Evolutionary conservation across 192 early-diverging fungal genomes (phyloP).

Genomic region (Martensiomyces pterosporus): DNA sequence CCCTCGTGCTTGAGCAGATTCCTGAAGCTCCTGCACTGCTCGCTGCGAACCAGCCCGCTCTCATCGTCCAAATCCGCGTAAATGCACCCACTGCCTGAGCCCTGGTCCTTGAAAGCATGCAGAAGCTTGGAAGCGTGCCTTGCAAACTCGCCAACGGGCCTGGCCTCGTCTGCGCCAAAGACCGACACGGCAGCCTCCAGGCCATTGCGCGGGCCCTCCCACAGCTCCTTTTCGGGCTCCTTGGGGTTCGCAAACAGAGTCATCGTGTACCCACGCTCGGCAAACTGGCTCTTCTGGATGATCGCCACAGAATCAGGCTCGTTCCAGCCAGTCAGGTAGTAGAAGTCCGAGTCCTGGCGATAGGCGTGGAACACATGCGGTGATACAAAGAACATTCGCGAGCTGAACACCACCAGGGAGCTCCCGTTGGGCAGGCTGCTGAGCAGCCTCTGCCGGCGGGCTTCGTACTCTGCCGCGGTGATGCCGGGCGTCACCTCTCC

Average conservation of each 20-base stretch:
- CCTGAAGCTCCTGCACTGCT: conserved; percentile 15
- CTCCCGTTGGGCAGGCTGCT: conserved; percentile 59
- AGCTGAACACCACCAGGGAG: conserved; percentile 66
- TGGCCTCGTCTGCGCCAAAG: conserved; percentile 79
- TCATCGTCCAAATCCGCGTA: conserved; percentile 30
- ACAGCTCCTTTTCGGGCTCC: conserved; percentile 70
- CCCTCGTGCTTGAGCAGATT: conserved; percentile 13
- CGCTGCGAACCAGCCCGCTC: conserved; percentile 19
- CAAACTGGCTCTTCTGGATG: conserved; percentile 52
- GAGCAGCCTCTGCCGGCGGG: conserved; percentile 65
- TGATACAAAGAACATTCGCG: conserved; percentile 77
- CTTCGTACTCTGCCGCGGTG: conserved; percentile 67
- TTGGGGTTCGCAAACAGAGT: conserved; percentile 84
- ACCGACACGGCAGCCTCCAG: conserved; percentile 66
- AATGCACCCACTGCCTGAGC: conserved; percentile 7
- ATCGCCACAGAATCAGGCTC: conserved; percentile 81
- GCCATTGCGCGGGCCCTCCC: conserved; percentile 90
- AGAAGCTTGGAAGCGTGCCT: conserved; percentile 14
- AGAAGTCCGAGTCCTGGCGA: conserved; percentile 89
- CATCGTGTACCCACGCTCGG: conserved; percentile 65
- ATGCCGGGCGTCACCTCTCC: conserved; percentile 82
- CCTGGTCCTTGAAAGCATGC: background rate
- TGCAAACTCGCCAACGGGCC: conserved; percentile 23
- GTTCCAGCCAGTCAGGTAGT: conserved; percentile 87
- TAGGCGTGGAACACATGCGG: conserved; percentile 93